Conservation (phyloP, 2,329 filamentous ascomycete genomes). For the Ambrosiella beaveri region DNA sequence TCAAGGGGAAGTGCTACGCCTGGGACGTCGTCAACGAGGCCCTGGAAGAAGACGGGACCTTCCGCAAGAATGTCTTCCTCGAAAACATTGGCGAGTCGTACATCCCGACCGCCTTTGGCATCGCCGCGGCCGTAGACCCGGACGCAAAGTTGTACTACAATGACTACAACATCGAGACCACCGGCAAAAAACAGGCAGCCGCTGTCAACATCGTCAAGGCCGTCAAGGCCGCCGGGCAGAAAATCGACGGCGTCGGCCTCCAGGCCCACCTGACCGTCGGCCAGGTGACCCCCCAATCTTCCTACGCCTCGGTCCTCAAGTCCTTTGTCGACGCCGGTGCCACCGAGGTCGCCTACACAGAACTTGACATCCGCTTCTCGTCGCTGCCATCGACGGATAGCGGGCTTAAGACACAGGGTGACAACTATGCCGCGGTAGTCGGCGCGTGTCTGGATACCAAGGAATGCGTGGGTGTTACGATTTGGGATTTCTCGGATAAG, state of each 20-base stretch:
- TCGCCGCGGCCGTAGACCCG: slow-evolving; percentile 36
- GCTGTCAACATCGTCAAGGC: slow-evolving; percentile 28
- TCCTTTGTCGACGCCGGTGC: slow-evolving; percentile 27
- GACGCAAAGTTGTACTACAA: slow-evolving; percentile 39
- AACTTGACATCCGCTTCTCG: slow-evolving; percentile 33
- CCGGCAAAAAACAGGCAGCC: slow-evolving; percentile 28
- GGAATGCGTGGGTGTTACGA: slow-evolving; percentile 20
- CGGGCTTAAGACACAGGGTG: slow-evolving; percentile 18
- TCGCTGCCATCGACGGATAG: slow-evolving; percentile 17
- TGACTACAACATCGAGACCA: slow-evolving; percentile 43
- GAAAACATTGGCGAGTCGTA: slow-evolving; percentile 37
- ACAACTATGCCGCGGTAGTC: slow-evolving; percentile 18
- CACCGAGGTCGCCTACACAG: slow-evolving; percentile 34
- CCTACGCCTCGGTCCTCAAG: slow-evolving; percentile 25
- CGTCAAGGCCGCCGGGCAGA: slow-evolving; percentile 30
- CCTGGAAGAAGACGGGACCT: slow-evolving; percentile 38
- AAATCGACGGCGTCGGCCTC: slow-evolving; percentile 45
- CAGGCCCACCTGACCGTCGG: slow-evolving; percentile 44
- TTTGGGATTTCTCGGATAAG: slow-evolving; percentile 23
- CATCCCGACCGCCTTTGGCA: slow-evolving; percentile 39
- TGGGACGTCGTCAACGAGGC: slow-evolving; percentile 54
- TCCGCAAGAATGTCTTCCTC: slow-evolving; percentile 36
- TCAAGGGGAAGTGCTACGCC: slow-evolving; percentile 40
- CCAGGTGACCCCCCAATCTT: slow-evolving; percentile 26
- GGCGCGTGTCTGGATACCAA: slow-evolving; percentile 19